Conservation (phyloP, 192 early-diverging fungal genomes). For the Piromyces finnis region DNA sequence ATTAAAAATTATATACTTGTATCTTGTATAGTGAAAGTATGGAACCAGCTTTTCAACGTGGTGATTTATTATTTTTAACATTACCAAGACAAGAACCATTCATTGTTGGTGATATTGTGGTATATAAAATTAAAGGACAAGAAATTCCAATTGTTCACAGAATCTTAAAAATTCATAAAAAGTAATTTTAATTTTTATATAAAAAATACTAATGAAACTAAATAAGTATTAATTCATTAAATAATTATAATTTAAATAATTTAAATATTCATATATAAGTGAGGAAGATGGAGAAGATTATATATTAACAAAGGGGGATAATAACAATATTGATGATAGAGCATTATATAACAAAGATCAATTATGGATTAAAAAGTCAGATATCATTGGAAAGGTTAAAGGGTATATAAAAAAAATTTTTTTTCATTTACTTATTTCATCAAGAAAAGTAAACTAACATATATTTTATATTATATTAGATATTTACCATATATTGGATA, state of each 20-base stretch:
- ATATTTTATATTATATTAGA: conserved; percentile 10
- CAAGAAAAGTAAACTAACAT: too few species aligned
- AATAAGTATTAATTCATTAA: too few species aligned
- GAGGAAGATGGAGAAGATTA: conserved; percentile 39
- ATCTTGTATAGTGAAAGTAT: conserved; percentile 66
- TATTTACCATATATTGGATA: conserved; percentile 87
- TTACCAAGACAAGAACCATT: conserved; percentile 52
- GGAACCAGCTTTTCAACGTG: conserved; percentile 89
- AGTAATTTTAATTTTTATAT: conserved; percentile 39
- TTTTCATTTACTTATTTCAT: too few species aligned
- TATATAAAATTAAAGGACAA: conserved; percentile 77
- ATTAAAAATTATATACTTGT: too few species aligned
- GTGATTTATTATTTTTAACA: conserved; percentile 66
- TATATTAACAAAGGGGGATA: conserved; percentile 93
- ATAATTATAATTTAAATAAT: too few species aligned
- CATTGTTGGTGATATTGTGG: conserved; percentile 79
- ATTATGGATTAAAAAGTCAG: not conserved
- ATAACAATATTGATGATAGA: conserved; percentile 81
- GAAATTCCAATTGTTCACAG: conserved; percentile 94
- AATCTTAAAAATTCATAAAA: conserved; percentile 81
- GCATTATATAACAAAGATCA: conserved; percentile 45
- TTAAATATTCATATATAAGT: not conserved
- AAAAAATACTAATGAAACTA: too few species aligned
- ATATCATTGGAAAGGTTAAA: not conserved
- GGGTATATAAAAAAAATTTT: not conserved